Evolutionary conservation across 1,139 yeast genomes (phyloP), one percentile per base, ranked within the genome.

Genomic region (Candida tunisiensis): DNA sequence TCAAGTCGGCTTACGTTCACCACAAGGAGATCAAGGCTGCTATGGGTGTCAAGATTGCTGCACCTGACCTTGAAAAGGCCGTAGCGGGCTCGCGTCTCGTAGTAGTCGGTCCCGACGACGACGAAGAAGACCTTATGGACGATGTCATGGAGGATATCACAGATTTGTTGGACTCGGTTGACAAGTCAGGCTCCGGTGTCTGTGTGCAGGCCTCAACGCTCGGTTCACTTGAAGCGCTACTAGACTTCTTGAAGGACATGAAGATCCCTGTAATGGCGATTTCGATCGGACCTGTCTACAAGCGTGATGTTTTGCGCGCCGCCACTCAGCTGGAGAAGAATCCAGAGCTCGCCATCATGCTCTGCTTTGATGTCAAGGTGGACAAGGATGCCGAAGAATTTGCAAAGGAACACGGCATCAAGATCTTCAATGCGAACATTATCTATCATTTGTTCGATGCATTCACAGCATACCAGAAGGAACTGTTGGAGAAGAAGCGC

Each of bases 21-120:
- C 88, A 82, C 58, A 88, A 88, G 54, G 93, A 85, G 57, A 96
- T 88, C 36, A 88, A 85, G 62, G 99, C 99, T 20, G 98, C 99
- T 20, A 66, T 88, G 42, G 99, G 99, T 67, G 96, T 91, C 33
- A 88, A 91, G 65, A 80, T 88, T 51, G 92, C 96, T 32, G 99
- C 98, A 23, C 79, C 80, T 51, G 98, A 88, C 52, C 68, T 88
- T 44, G 98, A 91, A 47, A 88, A 88, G 60, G 98, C 99, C 6
- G 94, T 88, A 50, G 96, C 99, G 28, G 99, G 99, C 58, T 91
- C 98, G 19, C 70, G 98, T 50, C 65, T 88, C 55, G 60, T 91
- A 39, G 91, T 88, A 42, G 95, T 83, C 39, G 94, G 94, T 23
- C 93, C 88, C 40, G 95, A 82, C 36, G 99, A 91, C 42, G 95